Conservation (phyloP, 2,329 filamentous ascomycete genomes). For the Pestalotiopsis fici region DNA sequence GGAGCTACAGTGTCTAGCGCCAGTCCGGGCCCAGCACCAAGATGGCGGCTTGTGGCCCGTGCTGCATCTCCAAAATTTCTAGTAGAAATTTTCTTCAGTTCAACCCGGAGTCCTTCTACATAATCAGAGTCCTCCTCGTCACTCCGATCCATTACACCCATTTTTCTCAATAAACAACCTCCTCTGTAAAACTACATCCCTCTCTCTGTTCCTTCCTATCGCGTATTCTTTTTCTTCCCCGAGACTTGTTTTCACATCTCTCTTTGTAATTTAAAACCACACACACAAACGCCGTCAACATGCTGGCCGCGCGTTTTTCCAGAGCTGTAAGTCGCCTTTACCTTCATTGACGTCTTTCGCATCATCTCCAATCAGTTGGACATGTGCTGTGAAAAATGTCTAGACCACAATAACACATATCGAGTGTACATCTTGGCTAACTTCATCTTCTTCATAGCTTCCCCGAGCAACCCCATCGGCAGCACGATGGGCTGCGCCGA, state of each 20-base stretch:
- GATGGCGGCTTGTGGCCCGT: conserved; percentile 4
- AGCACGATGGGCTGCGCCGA: conserved; percentile 65
- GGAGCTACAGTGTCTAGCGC: not conserved
- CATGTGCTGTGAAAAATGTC: conserved; percentile 17
- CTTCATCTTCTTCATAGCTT: conserved; percentile 59
- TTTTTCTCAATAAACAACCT: conserved; percentile 6
- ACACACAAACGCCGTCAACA: conserved; percentile 46
- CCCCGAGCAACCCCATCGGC: conserved; percentile 73
- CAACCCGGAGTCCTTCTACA: not conserved
- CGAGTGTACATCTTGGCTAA: no score
- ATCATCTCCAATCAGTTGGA: not conserved
- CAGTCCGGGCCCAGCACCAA: not conserved
- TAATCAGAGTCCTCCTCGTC: conserved; percentile 18
- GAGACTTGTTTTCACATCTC: conserved; percentile 24
- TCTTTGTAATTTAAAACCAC: conserved; percentile 23
- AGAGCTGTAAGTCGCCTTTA: conserved; percentile 66
- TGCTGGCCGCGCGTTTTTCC: conserved; percentile 72
- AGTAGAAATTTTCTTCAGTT: conserved; percentile 9
- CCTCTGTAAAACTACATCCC: conserved; percentile 27
- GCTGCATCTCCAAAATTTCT: conserved; percentile 7
- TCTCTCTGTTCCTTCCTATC: conserved; percentile 31
- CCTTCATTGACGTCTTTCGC: not conserved
- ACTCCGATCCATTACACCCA: conserved; percentile 18
- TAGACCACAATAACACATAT: no score
- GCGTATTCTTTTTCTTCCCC: conserved; percentile 29